Conservation (phyloP, 75 land plant species). For the Pseudotsuga menziesii region DNA sequence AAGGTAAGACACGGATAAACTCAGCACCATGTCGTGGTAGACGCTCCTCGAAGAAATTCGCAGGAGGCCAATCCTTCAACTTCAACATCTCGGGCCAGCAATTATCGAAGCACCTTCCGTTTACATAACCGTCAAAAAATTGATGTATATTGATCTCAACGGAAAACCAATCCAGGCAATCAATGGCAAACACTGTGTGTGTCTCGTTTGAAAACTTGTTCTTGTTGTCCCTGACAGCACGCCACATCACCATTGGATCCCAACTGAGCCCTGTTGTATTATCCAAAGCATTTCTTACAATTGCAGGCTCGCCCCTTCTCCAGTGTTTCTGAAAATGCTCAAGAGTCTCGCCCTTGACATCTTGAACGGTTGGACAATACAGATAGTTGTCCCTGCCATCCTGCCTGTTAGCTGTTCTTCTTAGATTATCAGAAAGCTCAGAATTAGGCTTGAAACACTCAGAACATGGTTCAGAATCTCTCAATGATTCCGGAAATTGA, state of each 20-base stretch:
- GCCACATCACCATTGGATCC: constrained; percentile 87
- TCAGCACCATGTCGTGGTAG: constrained; percentile 78
- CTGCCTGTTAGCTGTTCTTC: constrained; percentile 53
- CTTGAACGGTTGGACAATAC: constrained; percentile 47
- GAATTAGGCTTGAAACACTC: constrained; percentile 12
- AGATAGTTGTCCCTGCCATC: constrained; percentile 50
- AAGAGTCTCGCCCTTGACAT: constrained; percentile 28
- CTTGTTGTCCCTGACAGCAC: constrained; percentile 51
- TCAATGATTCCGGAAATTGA: not conserved
- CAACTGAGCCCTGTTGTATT: constrained; percentile 64
- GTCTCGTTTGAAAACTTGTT: constrained; percentile 29
- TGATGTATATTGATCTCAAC: constrained; percentile 69
- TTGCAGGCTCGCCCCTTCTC: constrained; percentile 77
- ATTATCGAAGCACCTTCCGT: no score
- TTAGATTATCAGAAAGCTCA: constrained; percentile 12
- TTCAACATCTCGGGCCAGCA: constrained; percentile 91
- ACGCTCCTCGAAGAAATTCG: constrained; percentile 60
- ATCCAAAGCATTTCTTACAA: constrained; percentile 65
- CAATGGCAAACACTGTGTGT: constrained; percentile 52
- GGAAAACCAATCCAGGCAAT: constrained; percentile 87
- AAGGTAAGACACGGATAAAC: constrained; percentile 64
- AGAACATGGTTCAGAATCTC: constrained; percentile 20
- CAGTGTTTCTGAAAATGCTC: constrained; percentile 84
- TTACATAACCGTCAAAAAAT: constrained; percentile 77
- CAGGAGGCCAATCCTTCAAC: constrained; percentile 91